Conservation (phyloP, 108 stramenopile species). For the Fragilariopsis cylindrus region DNA sequence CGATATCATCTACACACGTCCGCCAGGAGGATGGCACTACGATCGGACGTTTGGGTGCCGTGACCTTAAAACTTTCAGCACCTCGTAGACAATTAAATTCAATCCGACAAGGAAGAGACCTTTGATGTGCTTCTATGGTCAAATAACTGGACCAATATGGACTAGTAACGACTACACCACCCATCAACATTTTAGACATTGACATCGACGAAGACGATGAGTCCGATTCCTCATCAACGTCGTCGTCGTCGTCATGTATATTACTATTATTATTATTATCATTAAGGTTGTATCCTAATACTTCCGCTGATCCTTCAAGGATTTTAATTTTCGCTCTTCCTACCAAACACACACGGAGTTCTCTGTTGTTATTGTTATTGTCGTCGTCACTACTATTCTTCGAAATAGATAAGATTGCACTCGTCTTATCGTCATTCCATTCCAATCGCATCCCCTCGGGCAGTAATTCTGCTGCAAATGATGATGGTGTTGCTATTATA, state of each 20-base stretch:
- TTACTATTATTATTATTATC: background rate
- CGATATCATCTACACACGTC: conserved; percentile 39
- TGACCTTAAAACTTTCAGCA: conserved; percentile 27
- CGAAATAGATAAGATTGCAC: background rate
- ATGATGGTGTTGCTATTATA: background rate
- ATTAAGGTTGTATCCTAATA: conserved; percentile 33
- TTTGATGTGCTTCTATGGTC: conserved; percentile 18
- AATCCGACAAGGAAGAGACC: background rate
- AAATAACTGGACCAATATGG: conserved; percentile 50
- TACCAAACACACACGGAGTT: conserved; percentile 28
- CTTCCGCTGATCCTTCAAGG: conserved; percentile 28
- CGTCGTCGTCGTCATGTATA: background rate
- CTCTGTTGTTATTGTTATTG: too few relatives aligned
- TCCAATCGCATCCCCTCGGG: conserved; percentile 15
- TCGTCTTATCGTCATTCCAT: conserved; percentile 14
- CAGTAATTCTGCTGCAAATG: background rate
- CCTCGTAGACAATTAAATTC: conserved; percentile 30
- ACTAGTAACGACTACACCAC: conserved; percentile 14
- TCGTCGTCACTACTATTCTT: background rate
- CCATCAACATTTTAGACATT: background rate
- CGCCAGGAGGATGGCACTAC: conserved; percentile 52
- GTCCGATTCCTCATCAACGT: background rate
- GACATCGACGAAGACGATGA: background rate
- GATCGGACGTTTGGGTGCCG: conserved; percentile 26
- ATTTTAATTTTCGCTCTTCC: conserved; percentile 36